phyloP scores from a whole-genome alignment of 225 moss, liverwort and hornwort species.

The Asterella californica region DNA sequence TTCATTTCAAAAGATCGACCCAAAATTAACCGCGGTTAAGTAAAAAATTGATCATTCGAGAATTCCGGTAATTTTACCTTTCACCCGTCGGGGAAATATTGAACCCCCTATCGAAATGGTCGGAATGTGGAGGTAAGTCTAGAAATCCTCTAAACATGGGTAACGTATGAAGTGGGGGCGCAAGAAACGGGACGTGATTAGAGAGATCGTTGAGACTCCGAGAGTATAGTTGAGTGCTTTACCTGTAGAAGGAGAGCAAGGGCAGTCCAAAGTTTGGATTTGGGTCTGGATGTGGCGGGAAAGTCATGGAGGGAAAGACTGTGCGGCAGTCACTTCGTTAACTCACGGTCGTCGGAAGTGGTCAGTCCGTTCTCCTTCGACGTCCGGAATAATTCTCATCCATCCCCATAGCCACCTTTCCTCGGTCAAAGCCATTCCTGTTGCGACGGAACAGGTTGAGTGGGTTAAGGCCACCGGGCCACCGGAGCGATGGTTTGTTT shows the following conservation, averaged over 20 bases:
- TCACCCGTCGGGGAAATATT: too few relatives aligned
- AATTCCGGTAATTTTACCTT: too few relatives aligned
- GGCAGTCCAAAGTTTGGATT: not conserved
- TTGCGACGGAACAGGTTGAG: not conserved
- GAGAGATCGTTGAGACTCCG: not conserved
- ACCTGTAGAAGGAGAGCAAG: not conserved
- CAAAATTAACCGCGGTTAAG: too few relatives aligned
- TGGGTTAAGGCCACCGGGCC: too few relatives aligned
- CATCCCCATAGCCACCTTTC: not conserved
- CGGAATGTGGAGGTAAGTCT: too few relatives aligned
- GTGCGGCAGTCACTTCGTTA: not conserved
- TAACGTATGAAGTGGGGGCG: not conserved
- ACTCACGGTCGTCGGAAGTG: not conserved
- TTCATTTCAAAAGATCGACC: too few relatives aligned
- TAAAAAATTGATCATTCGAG: too few relatives aligned
- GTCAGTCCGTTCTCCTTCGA: not conserved
- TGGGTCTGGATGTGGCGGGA: conserved; percentile 9
- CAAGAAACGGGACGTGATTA: not conserved
- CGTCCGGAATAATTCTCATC: not conserved
- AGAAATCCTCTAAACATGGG: not conserved
- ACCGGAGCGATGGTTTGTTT: not conserved
- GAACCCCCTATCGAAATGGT: too few relatives aligned
- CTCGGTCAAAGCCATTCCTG: not conserved
- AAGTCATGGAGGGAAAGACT: conserved; percentile 15
- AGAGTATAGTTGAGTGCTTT: not conserved